These are phyloP conservation scores for Globisporangium irregulare DNA, from an alignment of 352 stramenopile genomes.

Conservation along the genomic window DNA sequence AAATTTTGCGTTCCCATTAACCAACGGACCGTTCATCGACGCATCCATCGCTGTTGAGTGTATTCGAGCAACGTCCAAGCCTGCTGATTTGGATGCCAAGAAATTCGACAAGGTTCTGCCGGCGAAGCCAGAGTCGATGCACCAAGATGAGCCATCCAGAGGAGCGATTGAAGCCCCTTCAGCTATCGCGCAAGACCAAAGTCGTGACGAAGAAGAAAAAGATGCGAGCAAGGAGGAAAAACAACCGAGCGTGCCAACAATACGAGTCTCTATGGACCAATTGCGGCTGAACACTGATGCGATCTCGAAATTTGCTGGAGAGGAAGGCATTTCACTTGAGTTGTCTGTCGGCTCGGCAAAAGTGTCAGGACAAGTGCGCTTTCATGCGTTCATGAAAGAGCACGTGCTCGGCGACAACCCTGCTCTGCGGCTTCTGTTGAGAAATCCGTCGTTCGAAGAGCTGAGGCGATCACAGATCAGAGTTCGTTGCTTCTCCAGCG, in stretches of 20 bases:
- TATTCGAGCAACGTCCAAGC: conserved; percentile 5
- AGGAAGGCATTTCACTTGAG: conserved; percentile 42
- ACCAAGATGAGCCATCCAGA: background rate
- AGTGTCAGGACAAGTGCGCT: conserved; percentile 21
- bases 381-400: conserved; percentile 39
- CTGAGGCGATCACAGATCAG: conserved; percentile 10
- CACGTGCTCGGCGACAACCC: conserved; percentile 35
- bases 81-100: background rate
- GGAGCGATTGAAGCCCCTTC: background rate
- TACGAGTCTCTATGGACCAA: conserved; percentile 31
- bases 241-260: too few relatives aligned
- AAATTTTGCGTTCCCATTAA: conserved; percentile 42
- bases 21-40: conserved; percentile 27
- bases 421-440: conserved; percentile 14
- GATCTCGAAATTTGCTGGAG: conserved; percentile 27
- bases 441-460: background rate
- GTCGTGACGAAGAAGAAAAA: background rate
- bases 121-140: background rate
- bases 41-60: conserved; percentile 34
- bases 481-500: conserved; percentile 26
- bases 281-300: conserved; percentile 25
- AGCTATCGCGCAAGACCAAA: background rate
- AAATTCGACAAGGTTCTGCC: background rate
- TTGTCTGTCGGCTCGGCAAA: conserved; percentile 23
- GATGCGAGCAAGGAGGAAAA: background rate